A percentile compares a stretch with the other conserved stretches of the same genome.
phyloP scores from a whole-genome alignment of 2,329 filamentous ascomycete genomes.

The Biscogniauxia marginata region DNA sequence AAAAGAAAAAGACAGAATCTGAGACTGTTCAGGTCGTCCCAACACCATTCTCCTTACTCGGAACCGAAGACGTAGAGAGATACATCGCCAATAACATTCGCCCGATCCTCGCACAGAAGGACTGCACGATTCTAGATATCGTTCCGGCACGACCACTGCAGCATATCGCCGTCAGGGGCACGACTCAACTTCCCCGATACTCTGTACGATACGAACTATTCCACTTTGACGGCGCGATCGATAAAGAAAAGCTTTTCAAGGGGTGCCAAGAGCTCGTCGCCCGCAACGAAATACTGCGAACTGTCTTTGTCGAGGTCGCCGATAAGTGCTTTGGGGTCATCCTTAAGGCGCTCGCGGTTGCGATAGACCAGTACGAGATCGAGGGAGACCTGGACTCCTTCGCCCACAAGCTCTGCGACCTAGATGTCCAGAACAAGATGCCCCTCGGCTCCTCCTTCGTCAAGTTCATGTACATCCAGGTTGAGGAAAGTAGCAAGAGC shows the following conservation, averaged over 20 bases:
- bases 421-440: constrained; percentile 55
- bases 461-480: constrained; percentile 55
- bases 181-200: constrained; percentile 56
- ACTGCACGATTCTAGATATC: constrained; percentile 54
- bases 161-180: constrained; percentile 57
- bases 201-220: constrained; percentile 65
- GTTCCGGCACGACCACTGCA: constrained; percentile 60
- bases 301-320: constrained; percentile 58
- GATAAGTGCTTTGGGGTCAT: constrained; percentile 56
- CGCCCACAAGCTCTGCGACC: constrained; percentile 50
- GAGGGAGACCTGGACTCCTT: constrained; percentile 52
- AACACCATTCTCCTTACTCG: constrained; percentile 52
- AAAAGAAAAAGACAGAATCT: constrained; percentile 22
- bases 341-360: constrained; percentile 50
- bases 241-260: constrained; percentile 46
- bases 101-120: constrained; percentile 49
- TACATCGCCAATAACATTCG: constrained; percentile 50
- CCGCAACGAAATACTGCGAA: constrained; percentile 63
- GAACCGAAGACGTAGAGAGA: constrained; percentile 36
- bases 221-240: constrained; percentile 53
- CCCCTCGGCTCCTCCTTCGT: constrained; percentile 60
- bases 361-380: constrained; percentile 52
- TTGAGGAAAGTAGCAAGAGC: constrained; percentile 31
- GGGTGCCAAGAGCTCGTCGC: constrained; percentile 56
- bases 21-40: constrained; percentile 1